A percentile compares a stretch with the other conserved stretches of the same genome.
These are phyloP conservation scores for Kuraishia molischiana DNA, from an alignment of 805 yeast species.

Conservation along the genomic window DNA sequence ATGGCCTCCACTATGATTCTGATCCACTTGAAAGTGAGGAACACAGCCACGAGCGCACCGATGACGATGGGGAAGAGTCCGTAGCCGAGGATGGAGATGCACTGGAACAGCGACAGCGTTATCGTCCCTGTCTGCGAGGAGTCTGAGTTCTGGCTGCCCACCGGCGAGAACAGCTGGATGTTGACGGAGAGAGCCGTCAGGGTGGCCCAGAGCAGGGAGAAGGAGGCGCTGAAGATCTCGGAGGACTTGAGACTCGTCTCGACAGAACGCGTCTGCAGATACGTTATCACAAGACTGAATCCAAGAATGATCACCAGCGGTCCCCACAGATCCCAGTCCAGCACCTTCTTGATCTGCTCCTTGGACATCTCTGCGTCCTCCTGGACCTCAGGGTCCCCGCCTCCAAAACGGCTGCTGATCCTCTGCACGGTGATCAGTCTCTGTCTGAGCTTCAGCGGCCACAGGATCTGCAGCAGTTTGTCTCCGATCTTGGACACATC, in stretches of 20 bases:
- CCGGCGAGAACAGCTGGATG: slow-evolving; percentile 45
- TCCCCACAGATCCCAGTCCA: slow-evolving; percentile 61
- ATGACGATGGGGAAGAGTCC: slow-evolving; percentile 43
- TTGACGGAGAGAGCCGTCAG: slow-evolving; percentile 38
- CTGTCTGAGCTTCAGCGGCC: slow-evolving; percentile 24
- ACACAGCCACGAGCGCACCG: slow-evolving; percentile 35
- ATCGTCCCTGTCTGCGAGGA: slow-evolving; percentile 20
- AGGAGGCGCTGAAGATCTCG: slow-evolving; percentile 44
- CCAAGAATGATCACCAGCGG: slow-evolving; percentile 42
- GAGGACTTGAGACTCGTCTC: slow-evolving; percentile 21
- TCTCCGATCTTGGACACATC: slow-evolving; percentile 23
- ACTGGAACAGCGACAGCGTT: slow-evolving; percentile 42
- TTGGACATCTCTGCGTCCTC: slow-evolving; percentile 21
- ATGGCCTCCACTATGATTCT: slow-evolving; percentile 30
- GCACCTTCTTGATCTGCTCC: slow-evolving; percentile 22
- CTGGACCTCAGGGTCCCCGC: slow-evolving; percentile 9
- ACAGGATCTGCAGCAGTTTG: slow-evolving; percentile 22
- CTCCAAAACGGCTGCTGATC: slow-evolving; percentile 15
- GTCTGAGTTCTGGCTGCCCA: slow-evolving; percentile 17
- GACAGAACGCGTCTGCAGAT: slow-evolving; percentile 24
- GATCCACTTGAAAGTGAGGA: slow-evolving; percentile 31
- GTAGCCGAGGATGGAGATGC: slow-evolving; percentile 46
- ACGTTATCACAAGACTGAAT: slow-evolving; percentile 38
- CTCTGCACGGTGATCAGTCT: slow-evolving; percentile 17
- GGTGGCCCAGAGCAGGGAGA: slow-evolving; percentile 41